Percentiles rank a stretch among this genome's conserved stretches.
Evolutionary conservation across 2,329 filamentous ascomycete species (phyloP).

Genomic region (Apiospora arundinis): DNA sequence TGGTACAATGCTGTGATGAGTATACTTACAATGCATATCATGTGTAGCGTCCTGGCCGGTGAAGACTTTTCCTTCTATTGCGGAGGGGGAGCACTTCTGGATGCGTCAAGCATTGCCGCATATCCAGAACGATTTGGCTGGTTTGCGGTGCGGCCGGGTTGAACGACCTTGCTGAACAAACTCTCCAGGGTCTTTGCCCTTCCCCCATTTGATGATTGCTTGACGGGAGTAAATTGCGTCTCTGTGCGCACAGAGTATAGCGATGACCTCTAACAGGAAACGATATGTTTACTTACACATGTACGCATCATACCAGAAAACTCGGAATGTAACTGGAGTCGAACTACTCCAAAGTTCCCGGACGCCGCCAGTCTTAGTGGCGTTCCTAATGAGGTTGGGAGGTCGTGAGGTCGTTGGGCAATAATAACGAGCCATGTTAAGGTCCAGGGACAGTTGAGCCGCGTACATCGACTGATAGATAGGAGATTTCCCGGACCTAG

Average conservation of each 20-base stretch:
- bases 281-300: neutral
- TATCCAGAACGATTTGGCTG: too few relatives aligned
- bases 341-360: neutral
- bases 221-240: neutral
- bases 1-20: too few relatives aligned
- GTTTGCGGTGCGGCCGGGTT: too few relatives aligned
- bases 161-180: too few relatives aligned
- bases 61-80: neutral
- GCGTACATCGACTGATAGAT: neutral
- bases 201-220: neutral
- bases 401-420: neutral
- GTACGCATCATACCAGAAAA: too few relatives aligned
- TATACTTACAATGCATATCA: neutral
- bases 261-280: neutral
- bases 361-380: neutral
- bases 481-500: neutral
- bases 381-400: neutral
- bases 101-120: neutral
- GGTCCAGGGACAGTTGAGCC: conserved; percentile 4
- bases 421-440: neutral
- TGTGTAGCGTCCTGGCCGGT: neutral
- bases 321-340: neutral
- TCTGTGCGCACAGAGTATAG: neutral
- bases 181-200: neutral
- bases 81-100: neutral